Percentiles rank a stretch among this genome's conserved stretches.
Conservation (phyloP, 345 rosid genomes). For the Eutrema yunnanense region DNA sequence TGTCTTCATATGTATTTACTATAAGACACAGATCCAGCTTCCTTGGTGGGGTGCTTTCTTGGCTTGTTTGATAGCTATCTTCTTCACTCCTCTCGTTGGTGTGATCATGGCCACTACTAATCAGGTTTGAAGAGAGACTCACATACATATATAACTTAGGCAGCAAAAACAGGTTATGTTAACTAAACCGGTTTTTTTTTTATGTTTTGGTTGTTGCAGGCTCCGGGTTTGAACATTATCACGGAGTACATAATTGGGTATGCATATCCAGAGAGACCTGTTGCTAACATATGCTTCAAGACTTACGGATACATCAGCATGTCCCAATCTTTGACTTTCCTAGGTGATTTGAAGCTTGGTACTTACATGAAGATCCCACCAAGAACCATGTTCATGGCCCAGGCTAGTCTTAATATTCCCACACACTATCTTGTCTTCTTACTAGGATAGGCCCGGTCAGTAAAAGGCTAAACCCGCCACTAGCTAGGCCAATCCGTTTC, state of each 20-base stretch:
- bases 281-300: slow-evolving; percentile 94
- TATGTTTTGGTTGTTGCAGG: slow-evolving; percentile 3
- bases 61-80: slow-evolving; percentile 66
- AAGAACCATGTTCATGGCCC: slow-evolving; percentile 68
- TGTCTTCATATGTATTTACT: slow-evolving; percentile 52
- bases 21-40: slow-evolving; percentile 57
- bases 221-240: slow-evolving; percentile 74
- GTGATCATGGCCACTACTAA: slow-evolving; percentile 70
- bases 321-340: slow-evolving; percentile 61
- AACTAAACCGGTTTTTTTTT: background rate
- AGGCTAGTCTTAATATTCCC: background rate
- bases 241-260: slow-evolving; percentile 81
- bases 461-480: too few relatives aligned
- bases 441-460: background rate
- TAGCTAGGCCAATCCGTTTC: too few relatives aligned
- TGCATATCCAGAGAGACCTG: slow-evolving; percentile 72
- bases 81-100: slow-evolving; percentile 83
- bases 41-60: slow-evolving; percentile 88
- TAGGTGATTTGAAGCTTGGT: slow-evolving; percentile 73
- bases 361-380: slow-evolving; percentile 97
- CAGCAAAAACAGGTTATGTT: background rate
- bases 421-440: background rate
- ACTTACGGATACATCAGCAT: slow-evolving; percentile 86
- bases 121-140: slow-evolving; percentile 32
- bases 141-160: background rate